Evolutionary conservation across 768 basidiomycete genomes (phyloP), one percentile per base, ranked within the genome.

Genomic region (Naganishia kalamii): DNA sequence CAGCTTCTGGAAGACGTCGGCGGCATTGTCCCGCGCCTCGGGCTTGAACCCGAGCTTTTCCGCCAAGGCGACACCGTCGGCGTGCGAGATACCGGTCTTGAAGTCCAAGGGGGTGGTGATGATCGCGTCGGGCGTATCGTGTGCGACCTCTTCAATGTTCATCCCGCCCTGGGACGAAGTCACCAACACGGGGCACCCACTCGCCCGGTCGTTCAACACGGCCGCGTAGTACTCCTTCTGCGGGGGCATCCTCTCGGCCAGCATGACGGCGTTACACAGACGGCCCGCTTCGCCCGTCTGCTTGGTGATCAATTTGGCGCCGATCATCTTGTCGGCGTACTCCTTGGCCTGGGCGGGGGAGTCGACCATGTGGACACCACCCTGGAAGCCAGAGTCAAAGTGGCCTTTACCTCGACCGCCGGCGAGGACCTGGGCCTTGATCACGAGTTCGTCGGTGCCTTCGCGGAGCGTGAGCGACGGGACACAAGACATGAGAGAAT

Each of bases 61-160:
- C n/a, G 96, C 96, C 59, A 97, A 81, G 3, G 79, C 83, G 54
- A 89, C 78, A 40, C 89, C 94, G 50, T 86, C 84, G 25, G 80
- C 78, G 70, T 86, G 84, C 67, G 84, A 84, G 30, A 99, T 82
- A 7, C 94, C 94, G 13, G 85, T 87, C 62, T 88, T 81, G 69
- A 89, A 90, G 77, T 88, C 82, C 72, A 99, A 90, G 50, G 91
- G 89, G 12, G 89, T 92, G 49, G 93, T 98, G 73, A 98, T 91
- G 79, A 99, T 98, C 43, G 96, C 89, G 40, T 81, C 80, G 37
- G 96, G 96, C 74, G 96, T 91, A 71, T 93, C 91, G 32, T 90
- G 90, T 29, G 96, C 96, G 50, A 99, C 96, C 74, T 99, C 96
- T 79, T 99, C 96, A 74, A 99, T 99, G 74, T 98, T 98, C 96